These are phyloP conservation scores for Cladosporium colombiae DNA, from an alignment of 2,329 filamentous ascomycete species.

Conservation along the genomic window DNA sequence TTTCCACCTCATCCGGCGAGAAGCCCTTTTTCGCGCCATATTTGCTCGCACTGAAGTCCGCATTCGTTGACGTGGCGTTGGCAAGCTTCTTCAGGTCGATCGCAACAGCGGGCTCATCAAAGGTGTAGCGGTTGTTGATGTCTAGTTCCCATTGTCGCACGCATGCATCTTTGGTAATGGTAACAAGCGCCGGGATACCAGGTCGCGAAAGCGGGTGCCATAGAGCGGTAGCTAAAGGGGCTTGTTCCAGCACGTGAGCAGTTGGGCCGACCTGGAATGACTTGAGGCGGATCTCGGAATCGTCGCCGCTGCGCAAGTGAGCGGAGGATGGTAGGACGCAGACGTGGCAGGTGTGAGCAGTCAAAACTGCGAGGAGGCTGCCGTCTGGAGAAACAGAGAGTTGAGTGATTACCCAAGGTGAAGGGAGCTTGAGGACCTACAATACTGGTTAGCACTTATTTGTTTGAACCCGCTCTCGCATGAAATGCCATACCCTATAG, in stretches of 20 bases:
- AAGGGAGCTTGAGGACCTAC: slow-evolving; percentile 73
- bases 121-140: slow-evolving; percentile 79
- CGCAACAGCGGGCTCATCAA: slow-evolving; percentile 78
- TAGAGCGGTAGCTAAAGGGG: slow-evolving; percentile 75
- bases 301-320: slow-evolving; percentile 70
- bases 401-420: slow-evolving; percentile 81
- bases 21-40: slow-evolving; percentile 77
- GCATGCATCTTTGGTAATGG: slow-evolving; percentile 82
- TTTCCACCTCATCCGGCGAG: slow-evolving; percentile 85
- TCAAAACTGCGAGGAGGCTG: slow-evolving; percentile 81
- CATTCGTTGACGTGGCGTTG: slow-evolving; percentile 77
- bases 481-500: slow-evolving; percentile 29
- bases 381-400: slow-evolving; percentile 80
- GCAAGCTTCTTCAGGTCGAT: slow-evolving; percentile 87
- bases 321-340: slow-evolving; percentile 79
- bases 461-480: not conserved
- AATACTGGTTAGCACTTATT: not conserved
- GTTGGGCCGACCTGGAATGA: slow-evolving; percentile 91
- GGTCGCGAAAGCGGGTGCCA: slow-evolving; percentile 88
- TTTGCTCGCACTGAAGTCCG: slow-evolving; percentile 77
- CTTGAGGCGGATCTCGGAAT: slow-evolving; percentile 71
- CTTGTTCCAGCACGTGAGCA: slow-evolving; percentile 83
- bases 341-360: slow-evolving; percentile 84
- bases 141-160: slow-evolving; percentile 91
- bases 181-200: slow-evolving; percentile 78